Percentiles rank a stretch among this genome's conserved stretches.
Conservation (phyloP, 2,329 filamentous ascomycete genomes). For the Aotearoamyces nothofagi region DNA sequence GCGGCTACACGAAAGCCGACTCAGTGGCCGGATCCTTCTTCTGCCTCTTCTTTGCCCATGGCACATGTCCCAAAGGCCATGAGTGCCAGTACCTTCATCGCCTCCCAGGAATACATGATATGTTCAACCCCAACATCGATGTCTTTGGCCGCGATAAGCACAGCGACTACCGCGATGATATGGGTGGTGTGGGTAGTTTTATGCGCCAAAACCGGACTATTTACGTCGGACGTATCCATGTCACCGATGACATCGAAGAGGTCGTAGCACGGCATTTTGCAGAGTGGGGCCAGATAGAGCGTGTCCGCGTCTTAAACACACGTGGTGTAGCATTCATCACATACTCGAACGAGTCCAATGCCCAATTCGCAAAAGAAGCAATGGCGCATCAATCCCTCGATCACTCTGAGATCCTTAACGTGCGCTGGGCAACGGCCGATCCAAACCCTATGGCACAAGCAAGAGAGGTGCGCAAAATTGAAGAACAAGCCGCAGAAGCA, state of each 20-base stretch:
- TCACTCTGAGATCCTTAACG: constrained; percentile 84
- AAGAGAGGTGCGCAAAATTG: constrained; percentile 72
- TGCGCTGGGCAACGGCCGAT: constrained; percentile 92
- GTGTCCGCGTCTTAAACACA: constrained; percentile 71
- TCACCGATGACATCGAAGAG: constrained; percentile 94
- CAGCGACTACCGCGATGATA: constrained; percentile 86
- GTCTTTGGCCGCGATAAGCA: constrained; percentile 92
- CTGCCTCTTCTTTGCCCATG: constrained; percentile 82
- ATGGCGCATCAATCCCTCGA: constrained; percentile 93
- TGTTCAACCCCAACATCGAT: constrained; percentile 88
- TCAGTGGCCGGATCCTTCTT: constrained; percentile 71
- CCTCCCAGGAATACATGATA: constrained; percentile 70
- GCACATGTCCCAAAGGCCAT: constrained; percentile 67
- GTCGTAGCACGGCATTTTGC: constrained; percentile 88
- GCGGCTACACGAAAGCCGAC: constrained; percentile 67
- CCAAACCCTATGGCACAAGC: constrained; percentile 93
- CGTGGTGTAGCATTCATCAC: constrained; percentile 92
- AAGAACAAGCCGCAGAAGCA: constrained; percentile 93
- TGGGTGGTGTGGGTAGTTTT: constrained; percentile 93
- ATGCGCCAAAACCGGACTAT: constrained; percentile 87
- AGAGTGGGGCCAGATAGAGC: constrained; percentile 90
- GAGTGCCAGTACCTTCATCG: constrained; percentile 93
- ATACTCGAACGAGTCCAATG: constrained; percentile 79
- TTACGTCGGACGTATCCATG: constrained; percentile 87
- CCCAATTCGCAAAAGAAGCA: constrained; percentile 83